A percentile compares a stretch with the other conserved stretches of the same genome.
Conservation (phyloP, 768 basidiomycete species). For the Chiua virens region DNA sequence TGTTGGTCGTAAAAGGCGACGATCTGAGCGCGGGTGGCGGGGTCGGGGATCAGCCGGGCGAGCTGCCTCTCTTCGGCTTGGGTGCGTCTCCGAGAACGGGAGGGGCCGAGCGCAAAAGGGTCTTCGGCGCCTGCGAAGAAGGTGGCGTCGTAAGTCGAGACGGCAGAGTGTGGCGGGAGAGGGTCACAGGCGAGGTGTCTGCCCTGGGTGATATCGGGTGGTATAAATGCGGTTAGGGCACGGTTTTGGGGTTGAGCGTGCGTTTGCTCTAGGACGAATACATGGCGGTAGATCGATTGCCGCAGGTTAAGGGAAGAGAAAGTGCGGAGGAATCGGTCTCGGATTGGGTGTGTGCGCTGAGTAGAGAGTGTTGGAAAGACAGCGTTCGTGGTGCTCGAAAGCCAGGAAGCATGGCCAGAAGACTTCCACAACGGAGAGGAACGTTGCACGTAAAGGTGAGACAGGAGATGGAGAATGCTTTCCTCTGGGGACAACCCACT, state of each 20-base stretch:
- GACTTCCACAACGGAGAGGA: slow-evolving; percentile 84
- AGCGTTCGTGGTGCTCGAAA: slow-evolving; percentile 52
- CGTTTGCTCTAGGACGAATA: slow-evolving; percentile 68
- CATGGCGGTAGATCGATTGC: slow-evolving; percentile 68
- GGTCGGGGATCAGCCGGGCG: slow-evolving; percentile 59
- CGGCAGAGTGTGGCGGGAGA: slow-evolving; percentile 64
- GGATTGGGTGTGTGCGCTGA: slow-evolving; percentile 31
- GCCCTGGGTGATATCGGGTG: slow-evolving; percentile 48
- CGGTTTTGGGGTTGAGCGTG: slow-evolving; percentile 41
- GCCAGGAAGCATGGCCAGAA: slow-evolving; percentile 61
- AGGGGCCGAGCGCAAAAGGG: slow-evolving; percentile 29
- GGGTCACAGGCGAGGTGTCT: slow-evolving; percentile 82
- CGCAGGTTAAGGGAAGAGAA: slow-evolving; percentile 44
- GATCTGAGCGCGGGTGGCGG: slow-evolving; percentile 54
- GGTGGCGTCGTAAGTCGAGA: slow-evolving; percentile 63
- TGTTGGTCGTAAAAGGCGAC: slow-evolving; percentile 61
- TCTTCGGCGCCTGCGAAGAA: slow-evolving; percentile 76
- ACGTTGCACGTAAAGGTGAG: slow-evolving; percentile 84
- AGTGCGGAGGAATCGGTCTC: slow-evolving; percentile 32
- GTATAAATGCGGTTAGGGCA: slow-evolving; percentile 70
- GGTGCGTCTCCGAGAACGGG: slow-evolving; percentile 39
- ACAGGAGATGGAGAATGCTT: slow-evolving; percentile 70
- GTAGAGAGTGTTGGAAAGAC: slow-evolving; percentile 34
- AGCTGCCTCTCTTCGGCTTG: slow-evolving; percentile 51
- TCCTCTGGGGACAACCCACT: slow-evolving; percentile 40